Evolutionary conservation across 768 basidiomycete genomes (phyloP).

Genomic region (Serendipita sp.): DNA sequence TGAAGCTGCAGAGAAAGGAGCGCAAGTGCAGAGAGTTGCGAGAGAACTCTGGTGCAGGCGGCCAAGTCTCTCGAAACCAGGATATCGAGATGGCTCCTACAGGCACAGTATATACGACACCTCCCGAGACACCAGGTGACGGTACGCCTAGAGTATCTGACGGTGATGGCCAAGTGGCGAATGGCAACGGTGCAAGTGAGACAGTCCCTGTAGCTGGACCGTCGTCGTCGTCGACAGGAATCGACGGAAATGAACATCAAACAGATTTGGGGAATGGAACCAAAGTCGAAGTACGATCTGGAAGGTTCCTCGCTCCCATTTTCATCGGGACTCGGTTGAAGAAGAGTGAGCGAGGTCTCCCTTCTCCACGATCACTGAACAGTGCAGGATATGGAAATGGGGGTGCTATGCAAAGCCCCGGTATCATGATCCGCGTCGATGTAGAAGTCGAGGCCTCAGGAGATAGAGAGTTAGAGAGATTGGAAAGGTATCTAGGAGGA

Average conservation of each 20-base stretch:
- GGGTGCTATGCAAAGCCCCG: not conserved
- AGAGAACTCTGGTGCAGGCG: not conserved
- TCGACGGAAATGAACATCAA: not conserved
- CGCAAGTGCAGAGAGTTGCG: not conserved
- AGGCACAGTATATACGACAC: not conserved
- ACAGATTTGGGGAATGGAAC: not conserved
- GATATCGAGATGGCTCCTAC: not conserved
- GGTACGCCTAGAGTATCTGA: not conserved
- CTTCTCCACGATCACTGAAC: not conserved
- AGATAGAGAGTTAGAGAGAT: not conserved
- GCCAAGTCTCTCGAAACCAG: not conserved
- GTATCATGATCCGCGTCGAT: not conserved
- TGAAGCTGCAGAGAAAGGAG: not conserved
- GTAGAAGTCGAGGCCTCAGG: not conserved
- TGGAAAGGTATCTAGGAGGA: not conserved
- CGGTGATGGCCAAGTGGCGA: not conserved
- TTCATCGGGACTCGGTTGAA: not conserved
- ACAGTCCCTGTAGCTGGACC: not conserved
- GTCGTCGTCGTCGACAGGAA: no score
- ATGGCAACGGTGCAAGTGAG: not conserved
- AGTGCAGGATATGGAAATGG: not conserved
- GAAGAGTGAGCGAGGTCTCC: not conserved
- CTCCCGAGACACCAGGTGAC: not conserved
- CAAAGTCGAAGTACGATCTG: not conserved
- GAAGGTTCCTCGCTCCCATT: not conserved